A percentile compares a stretch with the other conserved stretches of the same genome.
These are phyloP conservation scores for Hypoxylon sp. DNA, from an alignment of 2,329 filamentous ascomycete genomes.

Conservation along the genomic window DNA sequence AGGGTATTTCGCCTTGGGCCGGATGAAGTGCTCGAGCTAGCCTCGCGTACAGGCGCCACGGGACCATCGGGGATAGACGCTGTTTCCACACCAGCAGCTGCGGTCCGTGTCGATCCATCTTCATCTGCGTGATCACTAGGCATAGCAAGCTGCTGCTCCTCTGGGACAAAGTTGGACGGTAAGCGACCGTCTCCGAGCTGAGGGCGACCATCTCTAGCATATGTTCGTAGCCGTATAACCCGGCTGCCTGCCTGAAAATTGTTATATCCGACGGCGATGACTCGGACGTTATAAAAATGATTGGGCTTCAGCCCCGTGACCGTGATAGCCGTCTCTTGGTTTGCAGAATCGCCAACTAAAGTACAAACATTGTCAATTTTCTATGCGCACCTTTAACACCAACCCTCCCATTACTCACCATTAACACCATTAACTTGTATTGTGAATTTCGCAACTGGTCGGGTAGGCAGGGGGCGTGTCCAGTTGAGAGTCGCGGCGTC, in stretches of 20 bases:
- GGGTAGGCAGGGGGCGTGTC: conserved; percentile 78
- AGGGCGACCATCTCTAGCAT: conserved; percentile 74
- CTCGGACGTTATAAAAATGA: conserved; percentile 92
- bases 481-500: conserved; percentile 93
- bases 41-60: conserved; percentile 75
- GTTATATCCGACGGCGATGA: conserved; percentile 90
- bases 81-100: conserved; percentile 73
- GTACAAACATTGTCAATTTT: conserved; percentile 42
- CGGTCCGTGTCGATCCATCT: conserved; percentile 62
- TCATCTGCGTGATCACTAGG: conserved; percentile 65
- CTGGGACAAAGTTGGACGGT: conserved; percentile 69
- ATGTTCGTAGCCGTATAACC: conserved; percentile 87
- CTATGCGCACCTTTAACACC: conserved; percentile 12
- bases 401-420: conserved; percentile 67
- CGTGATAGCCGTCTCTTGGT: conserved; percentile 87
- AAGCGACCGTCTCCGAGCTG: conserved; percentile 70
- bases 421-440: conserved; percentile 95
- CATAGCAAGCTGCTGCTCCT: conserved; percentile 62
- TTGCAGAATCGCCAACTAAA: conserved; percentile 85
- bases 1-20: conserved; percentile 74
- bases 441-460: conserved; percentile 85
- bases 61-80: conserved; percentile 73
- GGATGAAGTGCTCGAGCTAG: conserved; percentile 60
- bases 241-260: conserved; percentile 93
- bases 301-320: conserved; percentile 89